Evolutionary conservation across 768 basidiomycete genomes (phyloP), one percentile per base, ranked within the genome.

Genomic region (Leucocoprinus sp.): DNA sequence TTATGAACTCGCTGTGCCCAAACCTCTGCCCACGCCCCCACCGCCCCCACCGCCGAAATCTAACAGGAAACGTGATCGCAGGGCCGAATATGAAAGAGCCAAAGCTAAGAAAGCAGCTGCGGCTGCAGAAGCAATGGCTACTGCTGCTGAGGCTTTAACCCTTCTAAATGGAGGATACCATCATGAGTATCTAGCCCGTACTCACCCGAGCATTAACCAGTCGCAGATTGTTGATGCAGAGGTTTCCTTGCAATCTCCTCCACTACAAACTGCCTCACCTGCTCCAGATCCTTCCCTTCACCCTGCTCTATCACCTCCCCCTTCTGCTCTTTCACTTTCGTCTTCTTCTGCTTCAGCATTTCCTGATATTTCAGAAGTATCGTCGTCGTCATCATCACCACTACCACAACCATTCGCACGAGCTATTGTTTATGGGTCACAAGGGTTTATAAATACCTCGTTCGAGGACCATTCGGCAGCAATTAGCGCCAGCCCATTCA

Each of bases 1-100:
- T 50, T 85, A 76, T 49, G 84, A 86, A 48, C 58, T 89, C 12
- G 79, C 76, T 2, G 69, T 67, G 39, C 59, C 71, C 17, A 86
- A 81, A 51, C 79, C 76, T 2, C 76, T 76, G 0, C 78, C 82
- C 0, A 77, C 82, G 0, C 73, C 77, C 0, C 75, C 77, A 1
- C 65, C 75, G 7, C 60, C 62, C 0, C 60, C 60, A n/a, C 57
- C 58, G 17, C 65, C 69, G 1, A 62, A 64, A 39, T 62, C 63
- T 3, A 67, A 66, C 28, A 70, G 70, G 27, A 67, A 65, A 50
- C 60, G 65, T 1, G 63, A 65, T 45, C 46, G 63, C 26, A 73
- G 69, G 52, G 65, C 68, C 31, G 73, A 72, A 52, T 51, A 53
- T 22, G 61, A 67, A 46, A 63, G 64, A 45, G 49, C 54, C 18